A percentile compares a stretch with the other conserved stretches of the same genome.
Conservation (phyloP, 768 basidiomycete species). For the Suillus cothurnatus region DNA sequence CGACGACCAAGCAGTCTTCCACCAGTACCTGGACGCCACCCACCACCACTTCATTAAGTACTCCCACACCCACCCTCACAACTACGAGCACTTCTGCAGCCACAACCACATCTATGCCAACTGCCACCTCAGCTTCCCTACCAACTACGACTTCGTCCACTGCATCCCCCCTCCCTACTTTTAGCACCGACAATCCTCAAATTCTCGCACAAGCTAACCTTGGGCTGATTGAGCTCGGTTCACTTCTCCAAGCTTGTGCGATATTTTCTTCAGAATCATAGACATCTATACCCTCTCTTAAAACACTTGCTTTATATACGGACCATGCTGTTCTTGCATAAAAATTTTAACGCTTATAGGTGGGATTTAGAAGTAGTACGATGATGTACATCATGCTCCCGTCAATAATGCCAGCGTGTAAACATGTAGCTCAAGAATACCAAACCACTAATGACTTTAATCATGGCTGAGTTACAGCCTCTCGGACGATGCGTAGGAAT, state of each 20-base stretch:
- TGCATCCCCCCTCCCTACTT: constrained; percentile 16
- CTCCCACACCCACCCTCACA: background rate
- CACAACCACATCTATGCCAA: constrained; percentile 16
- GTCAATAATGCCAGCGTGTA: constrained; percentile 1
- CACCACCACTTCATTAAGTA: constrained; percentile 11
- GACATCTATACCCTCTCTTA: background rate
- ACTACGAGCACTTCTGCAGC: constrained; percentile 17
- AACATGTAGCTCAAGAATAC: background rate
- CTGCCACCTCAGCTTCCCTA: constrained; percentile 6
- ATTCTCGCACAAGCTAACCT: constrained; percentile 25
- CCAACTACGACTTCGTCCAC: constrained; percentile 12
- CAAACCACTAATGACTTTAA: background rate
- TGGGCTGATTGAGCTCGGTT: constrained; percentile 27
- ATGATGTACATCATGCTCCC: background rate
- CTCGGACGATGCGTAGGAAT: constrained; percentile 39
- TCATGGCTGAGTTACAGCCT: constrained; percentile 27
- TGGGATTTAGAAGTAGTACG: background rate
- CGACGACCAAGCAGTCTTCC: constrained; percentile 23
- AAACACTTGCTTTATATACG: background rate
- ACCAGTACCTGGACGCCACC: constrained; percentile 21
- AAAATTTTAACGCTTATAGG: background rate
- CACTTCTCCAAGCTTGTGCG: constrained; percentile 19
- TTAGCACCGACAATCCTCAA: constrained; percentile 23
- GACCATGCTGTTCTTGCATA: background rate
- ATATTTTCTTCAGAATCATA: constrained; percentile 7